Percentiles rank a stretch among this genome's conserved stretches.
These are phyloP conservation scores for Megacollybia platyphylla DNA, from an alignment of 1,284 basidiomycete species.

Conservation along the genomic window DNA sequence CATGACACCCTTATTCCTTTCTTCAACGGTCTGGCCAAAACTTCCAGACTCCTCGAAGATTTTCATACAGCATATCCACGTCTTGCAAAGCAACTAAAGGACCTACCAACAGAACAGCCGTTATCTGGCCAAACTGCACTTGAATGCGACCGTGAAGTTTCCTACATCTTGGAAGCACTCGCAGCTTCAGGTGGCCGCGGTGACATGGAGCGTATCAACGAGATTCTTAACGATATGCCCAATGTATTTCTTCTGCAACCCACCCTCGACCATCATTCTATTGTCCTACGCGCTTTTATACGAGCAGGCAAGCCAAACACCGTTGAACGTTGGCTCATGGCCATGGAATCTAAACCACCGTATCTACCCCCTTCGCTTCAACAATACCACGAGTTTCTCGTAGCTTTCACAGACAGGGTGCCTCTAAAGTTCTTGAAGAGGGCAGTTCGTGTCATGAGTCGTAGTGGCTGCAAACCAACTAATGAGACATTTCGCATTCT, in stretches of 20 bases:
- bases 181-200: conserved; percentile 31
- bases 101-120: background rate
- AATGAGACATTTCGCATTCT: conserved; percentile 34
- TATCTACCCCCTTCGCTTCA: conserved; percentile 28
- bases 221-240: conserved; percentile 33
- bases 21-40: conserved; percentile 5
- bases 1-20: conserved; percentile 6
- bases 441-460: conserved; percentile 28
- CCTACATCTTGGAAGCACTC: conserved; percentile 26
- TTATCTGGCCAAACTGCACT: conserved; percentile 2
- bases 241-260: conserved; percentile 28
- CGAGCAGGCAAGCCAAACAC: conserved; percentile 25
- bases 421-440: conserved; percentile 25
- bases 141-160: conserved; percentile 12
- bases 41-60: conserved; percentile 15
- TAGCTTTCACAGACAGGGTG: conserved; percentile 23
- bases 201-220: conserved; percentile 35
- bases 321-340: conserved; percentile 33
- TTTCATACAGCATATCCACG: conserved; percentile 23
- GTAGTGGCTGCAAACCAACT: conserved; percentile 28
- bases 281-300: conserved; percentile 32
- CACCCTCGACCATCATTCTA: conserved; percentile 26
- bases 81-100: conserved; percentile 9
- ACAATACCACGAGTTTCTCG: conserved; percentile 43
- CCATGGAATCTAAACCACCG: conserved; percentile 34